Evolutionary conservation across 1,139 yeast species (phyloP), one percentile per base, ranked within the genome.

Genomic region (Suhomyces taliae): DNA sequence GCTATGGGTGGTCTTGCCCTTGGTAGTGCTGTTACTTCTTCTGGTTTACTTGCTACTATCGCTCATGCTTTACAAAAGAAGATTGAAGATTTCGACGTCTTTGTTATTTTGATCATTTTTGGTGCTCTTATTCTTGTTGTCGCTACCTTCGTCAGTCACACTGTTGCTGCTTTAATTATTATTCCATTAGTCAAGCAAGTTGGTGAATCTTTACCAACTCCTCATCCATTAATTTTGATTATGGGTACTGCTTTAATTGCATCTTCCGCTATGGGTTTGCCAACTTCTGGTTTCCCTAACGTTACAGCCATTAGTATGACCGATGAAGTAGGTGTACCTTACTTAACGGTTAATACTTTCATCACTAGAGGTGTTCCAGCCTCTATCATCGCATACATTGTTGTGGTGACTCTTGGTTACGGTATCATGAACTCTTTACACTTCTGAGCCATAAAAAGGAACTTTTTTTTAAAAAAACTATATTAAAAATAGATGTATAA

Each of bases 1-100:
- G 97, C 97, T 6, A 90, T 90, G 97, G 98, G 98, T 47, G 98
- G 98, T 57, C 79, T 90, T 51, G 95, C 97, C 0, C 74, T 91
- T 38, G 98, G 98, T 50, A 88, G 87, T 63, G 97, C 95, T 1
- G 95, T 91, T 7, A 81, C 93, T 1, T 85, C 95, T 2, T 88
- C 96, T 1, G 97, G 97, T 0, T 73, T 91, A 46, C 74, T 91
- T 47, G 76, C 78, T n/a, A 84, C 95, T 1, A 81, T 90, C 52
- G 97, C 97, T 2, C 61, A 67, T 11, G 73, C 81, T 1, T 85
- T 91, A 49, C 90, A 87, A 59, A 62, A 65, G 27, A 72, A 73
- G 49, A 81, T 88, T 24, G 80, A 79, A 58, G 78, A 81, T 45
- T 79, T 82, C 58, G 79, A 88, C 26, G 71, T 87, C 14, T 89